phyloP scores from a whole-genome alignment of 1,284 basidiomycete genomes.

The Rhodotorula sp. region DNA sequence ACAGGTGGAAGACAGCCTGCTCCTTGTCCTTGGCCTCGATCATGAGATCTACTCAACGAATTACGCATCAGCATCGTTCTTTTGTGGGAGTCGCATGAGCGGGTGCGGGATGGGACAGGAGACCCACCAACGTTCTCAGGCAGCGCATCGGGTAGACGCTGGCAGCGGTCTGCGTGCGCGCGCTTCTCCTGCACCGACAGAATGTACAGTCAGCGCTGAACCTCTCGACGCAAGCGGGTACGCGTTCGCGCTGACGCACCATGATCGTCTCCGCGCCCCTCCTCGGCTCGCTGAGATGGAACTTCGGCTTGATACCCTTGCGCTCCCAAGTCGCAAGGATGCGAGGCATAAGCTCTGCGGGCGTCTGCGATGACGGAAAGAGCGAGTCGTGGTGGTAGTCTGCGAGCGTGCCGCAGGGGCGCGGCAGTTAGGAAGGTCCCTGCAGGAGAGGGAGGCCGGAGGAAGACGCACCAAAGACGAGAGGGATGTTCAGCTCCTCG shows the following conservation, averaged over 20 bases:
- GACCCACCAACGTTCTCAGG: conserved; percentile 46
- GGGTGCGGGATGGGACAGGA: conserved; percentile 26
- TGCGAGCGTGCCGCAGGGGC: not conserved
- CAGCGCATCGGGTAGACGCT: conserved; percentile 62
- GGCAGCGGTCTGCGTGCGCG: conserved; percentile 80
- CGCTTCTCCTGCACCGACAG: conserved; percentile 59
- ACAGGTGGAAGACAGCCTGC: conserved; percentile 84
- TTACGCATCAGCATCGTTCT: not conserved
- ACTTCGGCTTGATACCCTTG: conserved; percentile 77
- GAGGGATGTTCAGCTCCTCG: conserved; percentile 75
- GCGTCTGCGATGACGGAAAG: conserved; percentile 56
- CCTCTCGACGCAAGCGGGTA: conserved; percentile 21
- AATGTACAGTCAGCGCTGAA: conserved; percentile 6
- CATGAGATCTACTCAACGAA: conserved; percentile 67
- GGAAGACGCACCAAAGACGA: conserved; percentile 61
- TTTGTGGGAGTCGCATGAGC: too few species aligned
- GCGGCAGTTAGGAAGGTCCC: too few species aligned
- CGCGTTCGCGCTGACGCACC: conserved; percentile 42
- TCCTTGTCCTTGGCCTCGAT: conserved; percentile 93
- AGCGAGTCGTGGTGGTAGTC: conserved; percentile 15
- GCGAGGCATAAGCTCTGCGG: conserved; percentile 65
- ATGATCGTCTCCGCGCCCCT: conserved; percentile 73
- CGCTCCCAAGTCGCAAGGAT: conserved; percentile 73
- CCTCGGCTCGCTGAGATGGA: conserved; percentile 80
- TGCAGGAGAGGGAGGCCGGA: not conserved